Percentiles rank a stretch among this genome's conserved stretches.
Conservation (phyloP, 345 rosid genomes). For the Salix koriyanagi region DNA sequence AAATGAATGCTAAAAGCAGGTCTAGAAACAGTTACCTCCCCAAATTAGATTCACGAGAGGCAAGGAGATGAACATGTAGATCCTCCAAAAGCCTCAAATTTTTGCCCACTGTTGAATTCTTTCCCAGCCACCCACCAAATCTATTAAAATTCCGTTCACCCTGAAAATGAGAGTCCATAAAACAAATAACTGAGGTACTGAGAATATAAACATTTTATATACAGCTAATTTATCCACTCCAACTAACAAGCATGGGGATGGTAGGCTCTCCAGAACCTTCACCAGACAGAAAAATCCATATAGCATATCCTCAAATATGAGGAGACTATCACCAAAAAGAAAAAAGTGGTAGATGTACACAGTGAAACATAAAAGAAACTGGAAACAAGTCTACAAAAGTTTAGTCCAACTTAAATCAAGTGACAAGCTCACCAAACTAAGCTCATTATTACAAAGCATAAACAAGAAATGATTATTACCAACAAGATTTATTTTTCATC, state of each 20-base stretch:
- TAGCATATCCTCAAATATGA: not conserved
- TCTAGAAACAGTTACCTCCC: conserved; percentile 53
- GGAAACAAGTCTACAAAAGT: not conserved
- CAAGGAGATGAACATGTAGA: conserved; percentile 87
- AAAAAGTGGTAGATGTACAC: not conserved
- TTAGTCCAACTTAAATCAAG: not conserved
- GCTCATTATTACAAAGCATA: not conserved
- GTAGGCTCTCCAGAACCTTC: not conserved
- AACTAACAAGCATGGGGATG: not conserved
- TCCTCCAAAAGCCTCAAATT: conserved; percentile 85
- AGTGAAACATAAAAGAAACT: not conserved
- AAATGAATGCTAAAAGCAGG: not conserved
- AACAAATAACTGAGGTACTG: not conserved
- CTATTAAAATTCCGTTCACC: conserved; percentile 94
- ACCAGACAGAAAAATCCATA: not conserved
- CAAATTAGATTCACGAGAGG: conserved; percentile 75
- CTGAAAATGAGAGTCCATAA: conserved; percentile 36
- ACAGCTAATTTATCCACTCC: not conserved
- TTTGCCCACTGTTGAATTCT: conserved; percentile 81
- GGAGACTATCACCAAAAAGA: not conserved
- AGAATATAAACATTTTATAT: not conserved
- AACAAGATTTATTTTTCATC: too few relatives aligned
- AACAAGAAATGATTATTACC: not conserved
- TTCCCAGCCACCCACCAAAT: conserved; percentile 98
- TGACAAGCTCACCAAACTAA: not conserved